These are phyloP conservation scores for Endotrypanum monterogeii DNA, from an alignment of 208 protist species.

Conservation along the genomic window DNA sequence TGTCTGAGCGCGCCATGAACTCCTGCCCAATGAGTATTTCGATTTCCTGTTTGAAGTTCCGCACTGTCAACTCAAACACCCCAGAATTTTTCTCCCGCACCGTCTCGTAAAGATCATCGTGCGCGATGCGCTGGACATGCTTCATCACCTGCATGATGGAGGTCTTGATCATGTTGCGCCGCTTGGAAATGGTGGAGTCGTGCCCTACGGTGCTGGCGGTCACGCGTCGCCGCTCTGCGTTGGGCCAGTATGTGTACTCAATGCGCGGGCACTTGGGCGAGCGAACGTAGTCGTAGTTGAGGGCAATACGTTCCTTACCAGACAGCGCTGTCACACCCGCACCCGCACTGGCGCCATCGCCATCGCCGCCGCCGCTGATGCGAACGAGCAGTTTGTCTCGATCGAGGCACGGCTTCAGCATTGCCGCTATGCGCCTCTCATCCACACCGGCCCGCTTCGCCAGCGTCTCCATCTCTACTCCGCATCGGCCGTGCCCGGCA, in stretches of 20 bases:
- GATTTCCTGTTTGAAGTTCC: slow-evolving; percentile 56
- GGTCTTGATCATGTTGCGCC: slow-evolving; percentile 32
- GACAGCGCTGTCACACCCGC: slow-evolving; percentile 12
- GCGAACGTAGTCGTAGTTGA: slow-evolving; percentile 38
- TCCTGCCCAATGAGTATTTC: slow-evolving; percentile 56
- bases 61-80: slow-evolving; percentile 33
- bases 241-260: slow-evolving; percentile 36
- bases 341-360: too few species aligned
- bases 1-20: slow-evolving; percentile 39
- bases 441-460: slow-evolving; percentile 30
- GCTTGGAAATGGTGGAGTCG: slow-evolving; percentile 14
- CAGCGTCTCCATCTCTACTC: slow-evolving; percentile 29
- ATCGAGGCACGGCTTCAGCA: slow-evolving; percentile 23
- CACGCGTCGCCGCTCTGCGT: slow-evolving; percentile 15
- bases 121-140: slow-evolving; percentile 24
- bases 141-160: slow-evolving; percentile 56
- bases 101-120: slow-evolving; percentile 41
- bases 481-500: slow-evolving; percentile 24
- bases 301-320: slow-evolving; percentile 10
- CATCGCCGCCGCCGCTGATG: neutral
- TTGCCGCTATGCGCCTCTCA: neutral
- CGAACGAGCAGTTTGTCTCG: slow-evolving; percentile 29
- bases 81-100: slow-evolving; percentile 34
- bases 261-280: slow-evolving; percentile 19
- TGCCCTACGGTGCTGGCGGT: slow-evolving; percentile 9